Percentiles rank a stretch among this genome's conserved stretches.
Evolutionary conservation across 2,329 filamentous ascomycete genomes (phyloP).

Genomic region (Colletotrichum melonis): DNA sequence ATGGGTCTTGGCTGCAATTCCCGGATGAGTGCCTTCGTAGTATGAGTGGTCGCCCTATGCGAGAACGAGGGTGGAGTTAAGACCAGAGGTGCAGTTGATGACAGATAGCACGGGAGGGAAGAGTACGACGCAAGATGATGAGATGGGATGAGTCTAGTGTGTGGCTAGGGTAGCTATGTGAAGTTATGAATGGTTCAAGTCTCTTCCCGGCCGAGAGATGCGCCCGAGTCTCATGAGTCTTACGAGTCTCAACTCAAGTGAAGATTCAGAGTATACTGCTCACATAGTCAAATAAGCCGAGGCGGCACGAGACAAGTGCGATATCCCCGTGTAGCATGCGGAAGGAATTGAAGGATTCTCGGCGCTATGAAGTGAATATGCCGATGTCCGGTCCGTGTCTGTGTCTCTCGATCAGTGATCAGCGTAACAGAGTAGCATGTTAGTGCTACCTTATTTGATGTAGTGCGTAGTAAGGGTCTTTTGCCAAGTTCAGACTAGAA

Average conservation of each 20-base stretch:
- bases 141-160: no score
- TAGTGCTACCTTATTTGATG: no score
- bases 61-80: background rate
- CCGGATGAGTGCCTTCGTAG: background rate
- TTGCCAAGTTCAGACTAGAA: background rate
- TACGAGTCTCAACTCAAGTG: no score
- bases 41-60: background rate
- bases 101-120: background rate
- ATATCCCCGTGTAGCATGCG: no score
- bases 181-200: no score
- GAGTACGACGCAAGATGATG: background rate
- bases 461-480: background rate
- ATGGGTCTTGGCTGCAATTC: background rate
- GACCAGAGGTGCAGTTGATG: background rate
- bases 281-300: no score
- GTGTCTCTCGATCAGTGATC: background rate
- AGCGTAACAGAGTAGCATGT: background rate
- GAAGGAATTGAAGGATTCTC: background rate
- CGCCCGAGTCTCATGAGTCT: no score
- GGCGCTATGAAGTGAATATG: background rate
- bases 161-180: background rate
- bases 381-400: background rate
- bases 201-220: no score
- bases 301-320: no score
- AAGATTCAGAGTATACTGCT: no score